Conservation (phyloP, 164 flowering plant genomes). For the Tetrastigma voinierianum region DNA sequence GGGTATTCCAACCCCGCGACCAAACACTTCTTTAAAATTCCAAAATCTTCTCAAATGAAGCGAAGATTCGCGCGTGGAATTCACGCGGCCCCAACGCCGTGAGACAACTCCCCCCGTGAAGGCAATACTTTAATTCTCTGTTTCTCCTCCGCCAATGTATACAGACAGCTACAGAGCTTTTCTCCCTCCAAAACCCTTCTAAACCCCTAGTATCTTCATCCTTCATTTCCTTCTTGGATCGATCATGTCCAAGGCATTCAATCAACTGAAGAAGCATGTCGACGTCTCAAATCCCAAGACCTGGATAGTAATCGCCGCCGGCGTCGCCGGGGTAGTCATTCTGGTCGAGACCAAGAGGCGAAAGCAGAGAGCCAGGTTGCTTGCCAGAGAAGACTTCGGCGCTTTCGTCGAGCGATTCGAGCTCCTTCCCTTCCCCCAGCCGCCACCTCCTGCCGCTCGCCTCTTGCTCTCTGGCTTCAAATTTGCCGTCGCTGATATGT, state of each 20-base stretch:
- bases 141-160: no score
- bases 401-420: slow-evolving; percentile 74
- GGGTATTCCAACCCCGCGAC: no score
- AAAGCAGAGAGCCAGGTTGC: slow-evolving; percentile 15
- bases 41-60: no score
- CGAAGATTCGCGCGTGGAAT: no score
- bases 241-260: slow-evolving; percentile 27
- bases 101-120: no score
- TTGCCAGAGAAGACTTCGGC: slow-evolving; percentile 58
- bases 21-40: no score
- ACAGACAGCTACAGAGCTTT: no score
- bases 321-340: slow-evolving; percentile 68
- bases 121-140: no score
- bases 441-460: slow-evolving; percentile 86
- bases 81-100: no score
- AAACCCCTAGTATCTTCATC: slow-evolving; percentile 9
- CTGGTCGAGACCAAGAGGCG: slow-evolving; percentile 52
- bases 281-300: slow-evolving; percentile 48
- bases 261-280: slow-evolving; percentile 15
- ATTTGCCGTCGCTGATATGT: slow-evolving; percentile 86
- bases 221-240: background rate
- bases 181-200: slow-evolving; percentile 15
- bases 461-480: slow-evolving; percentile 61
- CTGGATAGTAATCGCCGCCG: slow-evolving; percentile 79
- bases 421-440: slow-evolving; percentile 78